A percentile compares a stretch with the other conserved stretches of the same genome.
Conservation (phyloP, 331 rosid genomes). For the Prunus yedoensis region DNA sequence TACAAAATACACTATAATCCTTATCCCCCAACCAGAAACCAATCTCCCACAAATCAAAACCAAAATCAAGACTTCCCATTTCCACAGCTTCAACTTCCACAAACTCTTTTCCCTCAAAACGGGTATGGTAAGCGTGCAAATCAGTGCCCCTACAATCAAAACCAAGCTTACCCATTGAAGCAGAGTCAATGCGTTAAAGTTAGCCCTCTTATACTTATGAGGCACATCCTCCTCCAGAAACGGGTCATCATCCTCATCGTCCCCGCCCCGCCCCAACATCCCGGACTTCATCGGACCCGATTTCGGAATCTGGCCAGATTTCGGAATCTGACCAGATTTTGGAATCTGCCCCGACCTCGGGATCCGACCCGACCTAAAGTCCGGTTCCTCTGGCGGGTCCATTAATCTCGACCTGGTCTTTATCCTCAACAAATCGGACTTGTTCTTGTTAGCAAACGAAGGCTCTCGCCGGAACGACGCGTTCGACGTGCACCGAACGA, state of each 20-base stretch:
- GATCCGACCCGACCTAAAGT: conserved; percentile 21
- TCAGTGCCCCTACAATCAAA: conserved; percentile 44
- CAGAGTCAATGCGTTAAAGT: conserved; percentile 35
- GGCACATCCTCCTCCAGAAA: conserved; percentile 80
- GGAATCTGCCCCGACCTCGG: conserved; percentile 16
- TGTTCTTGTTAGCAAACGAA: conserved; percentile 47
- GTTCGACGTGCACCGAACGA: conserved; percentile 63
- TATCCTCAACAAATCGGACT: conserved; percentile 41
- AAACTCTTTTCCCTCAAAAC: conserved; percentile 38
- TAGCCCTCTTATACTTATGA: conserved; percentile 36
- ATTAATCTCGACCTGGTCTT: conserved; percentile 70
- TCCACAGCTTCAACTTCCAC: conserved; percentile 77
- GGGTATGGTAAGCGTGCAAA: conserved; percentile 47
- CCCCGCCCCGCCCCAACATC: conserved; percentile 32
- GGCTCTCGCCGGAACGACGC: conserved; percentile 52
- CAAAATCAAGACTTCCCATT: conserved; percentile 85
- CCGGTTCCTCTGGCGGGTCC: conserved; percentile 71
- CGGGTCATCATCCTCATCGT: conserved; percentile 77
- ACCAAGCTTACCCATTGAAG: conserved; percentile 57
- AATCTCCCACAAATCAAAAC: conserved; percentile 80
- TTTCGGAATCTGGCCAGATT: conserved; percentile 26
- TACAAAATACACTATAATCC: conserved; percentile 55
- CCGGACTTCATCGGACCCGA: conserved; percentile 66
- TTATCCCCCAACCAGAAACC: conserved; percentile 85
- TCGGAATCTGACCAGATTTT: conserved; percentile 42